Evolutionary conservation across 257 asterid genomes (phyloP).

Genomic region (Salvia splendens): DNA sequence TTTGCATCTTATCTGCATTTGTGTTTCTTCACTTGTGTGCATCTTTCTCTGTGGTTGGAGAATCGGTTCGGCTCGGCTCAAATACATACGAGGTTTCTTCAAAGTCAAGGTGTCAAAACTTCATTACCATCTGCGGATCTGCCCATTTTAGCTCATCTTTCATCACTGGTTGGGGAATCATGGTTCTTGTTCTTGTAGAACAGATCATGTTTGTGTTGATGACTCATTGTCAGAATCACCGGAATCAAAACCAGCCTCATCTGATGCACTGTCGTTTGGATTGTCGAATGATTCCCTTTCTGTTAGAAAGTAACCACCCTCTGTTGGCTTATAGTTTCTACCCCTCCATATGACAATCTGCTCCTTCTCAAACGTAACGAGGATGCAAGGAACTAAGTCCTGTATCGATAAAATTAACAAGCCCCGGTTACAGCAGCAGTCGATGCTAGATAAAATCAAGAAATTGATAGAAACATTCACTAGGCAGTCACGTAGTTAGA

Average conservation of each 20-base stretch:
- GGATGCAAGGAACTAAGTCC: conserved; percentile 87
- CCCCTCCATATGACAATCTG: conserved; percentile 95
- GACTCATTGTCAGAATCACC: conserved; percentile 43
- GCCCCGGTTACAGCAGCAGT: conserved; percentile 9
- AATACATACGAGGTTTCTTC: too few species aligned
- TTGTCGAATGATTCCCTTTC: conserved; percentile 60
- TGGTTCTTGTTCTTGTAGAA: conserved; percentile 8
- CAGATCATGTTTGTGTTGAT: background rate
- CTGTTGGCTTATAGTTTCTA: conserved; percentile 55
- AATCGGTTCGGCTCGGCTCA: too few species aligned
- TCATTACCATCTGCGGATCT: conserved; percentile 18
- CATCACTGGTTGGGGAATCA: conserved; percentile 3
- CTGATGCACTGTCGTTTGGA: conserved; percentile 32
- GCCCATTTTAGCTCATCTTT: background rate
- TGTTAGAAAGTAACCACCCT: conserved; percentile 58
- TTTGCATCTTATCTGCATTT: conserved; percentile 33
- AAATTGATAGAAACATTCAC: background rate
- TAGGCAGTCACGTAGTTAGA: background rate
- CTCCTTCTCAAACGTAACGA: conserved; percentile 89
- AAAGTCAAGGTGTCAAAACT: background rate
- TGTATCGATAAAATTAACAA: conserved; percentile 34
- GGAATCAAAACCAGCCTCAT: conserved; percentile 35
- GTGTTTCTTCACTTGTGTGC: conserved; percentile 15
- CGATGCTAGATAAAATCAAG: background rate
- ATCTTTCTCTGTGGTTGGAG: background rate